phyloP scores from a whole-genome alignment of 495 filamentous ascomycete species.

The Daldinia childiae region DNA sequence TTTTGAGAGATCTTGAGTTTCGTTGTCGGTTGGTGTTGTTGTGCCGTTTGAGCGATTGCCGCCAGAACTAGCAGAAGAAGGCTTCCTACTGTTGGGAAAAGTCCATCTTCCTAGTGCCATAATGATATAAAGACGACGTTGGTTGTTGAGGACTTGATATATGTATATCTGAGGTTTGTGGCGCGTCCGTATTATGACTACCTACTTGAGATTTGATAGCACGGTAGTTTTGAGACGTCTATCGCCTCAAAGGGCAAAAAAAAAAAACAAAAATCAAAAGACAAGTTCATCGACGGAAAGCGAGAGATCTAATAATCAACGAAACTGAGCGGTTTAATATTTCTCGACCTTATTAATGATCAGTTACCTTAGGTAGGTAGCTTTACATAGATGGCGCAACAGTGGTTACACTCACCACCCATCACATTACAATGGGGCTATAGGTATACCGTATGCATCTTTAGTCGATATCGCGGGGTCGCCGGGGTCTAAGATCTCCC shows the following conservation, averaged over 20 bases:
- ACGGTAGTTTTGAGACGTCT: not conserved
- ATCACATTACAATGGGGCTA: constrained; percentile 31
- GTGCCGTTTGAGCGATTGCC: constrained; percentile 23
- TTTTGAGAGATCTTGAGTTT: constrained; percentile 21
- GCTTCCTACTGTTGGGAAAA: constrained; percentile 34
- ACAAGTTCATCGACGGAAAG: constrained; percentile 2
- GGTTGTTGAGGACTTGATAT: not conserved
- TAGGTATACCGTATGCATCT: constrained; percentile 3
- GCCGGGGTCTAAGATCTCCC: constrained; percentile 34
- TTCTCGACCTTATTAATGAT: constrained; percentile 18
- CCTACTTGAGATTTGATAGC: not conserved
- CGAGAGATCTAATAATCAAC: not conserved
- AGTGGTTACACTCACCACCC: constrained; percentile 20
- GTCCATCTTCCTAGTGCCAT: constrained; percentile 39
- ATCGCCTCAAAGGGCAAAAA: constrained; percentile 3
- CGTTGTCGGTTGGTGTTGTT: constrained; percentile 33
- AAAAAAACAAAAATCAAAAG: constrained; percentile 9
- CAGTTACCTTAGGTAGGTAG: not conserved
- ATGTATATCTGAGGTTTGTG: not conserved
- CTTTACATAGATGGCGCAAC: constrained; percentile 21
- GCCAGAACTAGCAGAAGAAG: constrained; percentile 29
- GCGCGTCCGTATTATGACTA: constrained; percentile 1
- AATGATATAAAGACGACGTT: constrained; percentile 5
- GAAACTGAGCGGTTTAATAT: not conserved
- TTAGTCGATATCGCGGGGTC: constrained; percentile 33